Base-by-base conservation (phyloP, 2,329 filamentous ascomycete genomes). In the Graphium sp. region DNA sequence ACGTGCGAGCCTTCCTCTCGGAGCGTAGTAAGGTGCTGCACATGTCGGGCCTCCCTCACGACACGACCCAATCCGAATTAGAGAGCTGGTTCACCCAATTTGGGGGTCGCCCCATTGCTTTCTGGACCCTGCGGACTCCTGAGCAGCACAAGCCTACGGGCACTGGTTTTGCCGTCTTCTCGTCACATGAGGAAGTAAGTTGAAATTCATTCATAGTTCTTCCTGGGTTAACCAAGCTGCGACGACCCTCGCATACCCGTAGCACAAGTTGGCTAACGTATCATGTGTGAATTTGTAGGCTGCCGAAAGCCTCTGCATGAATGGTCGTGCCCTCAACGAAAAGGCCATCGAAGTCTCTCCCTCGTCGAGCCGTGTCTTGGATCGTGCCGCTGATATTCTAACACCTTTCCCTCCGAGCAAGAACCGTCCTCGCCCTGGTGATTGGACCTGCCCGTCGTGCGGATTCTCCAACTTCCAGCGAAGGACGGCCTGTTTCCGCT, bases 41-140 rank as follows among this genome's bases (percentile, higher is more conserved):
- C 55, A 87, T 98, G 75, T 93, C 85, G 44, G 89, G 89, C 27
- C 66, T 98, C 29, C 89, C 89, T 24, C 89, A 98, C 50, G 89
- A 98, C 45, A 98, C 89, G 20, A 98, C 89, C 2, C 89, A 98
- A 57, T 95, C 87, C 4, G 89, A 98, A 58, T 68, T 98, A 15
- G 89, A 98, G 60, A 94, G 85, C 57, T 98, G 89, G 89, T 98
- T 95, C 50, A 98, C 89, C 18, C 89, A 98, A 54, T 98, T 93
- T 48, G 89, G 89, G 38, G 89, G 89, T 28, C 80, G 89, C 24
- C 89, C 89, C 18, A 98, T 98, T 56, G 89, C 89, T 13, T 98
- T 98, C 58, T 98, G 89, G 89, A 98, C 89, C 12, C 67, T 98
- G 28, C 80, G 87, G 36, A 98, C 89, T 10, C 89, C 89, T 4